phyloP scores from a whole-genome alignment of 225 moss, liverwort and hornwort species.

The Bryum argenteum region DNA sequence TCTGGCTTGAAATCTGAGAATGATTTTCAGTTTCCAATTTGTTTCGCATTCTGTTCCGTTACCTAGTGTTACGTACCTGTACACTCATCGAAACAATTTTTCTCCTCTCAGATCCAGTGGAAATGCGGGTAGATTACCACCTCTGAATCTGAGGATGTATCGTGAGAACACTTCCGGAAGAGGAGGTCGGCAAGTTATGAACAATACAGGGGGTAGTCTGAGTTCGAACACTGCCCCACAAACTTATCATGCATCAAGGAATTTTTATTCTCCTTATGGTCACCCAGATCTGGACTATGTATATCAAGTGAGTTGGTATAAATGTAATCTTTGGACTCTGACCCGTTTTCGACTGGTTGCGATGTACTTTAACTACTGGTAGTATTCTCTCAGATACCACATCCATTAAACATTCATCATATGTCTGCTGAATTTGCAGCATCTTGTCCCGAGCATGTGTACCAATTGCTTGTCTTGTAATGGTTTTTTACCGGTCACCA shows the following conservation, averaged over 20 bases:
- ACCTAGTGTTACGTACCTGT: neutral
- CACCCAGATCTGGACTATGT: conserved; percentile 34
- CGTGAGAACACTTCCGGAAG: conserved; percentile 1
- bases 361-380: neutral
- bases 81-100: conserved; percentile 2
- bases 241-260: conserved; percentile 10
- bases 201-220: neutral
- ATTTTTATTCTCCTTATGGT: conserved; percentile 2
- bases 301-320: conserved; percentile 32
- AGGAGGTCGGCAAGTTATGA: conserved; percentile 1
- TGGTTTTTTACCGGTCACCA: neutral
- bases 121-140: neutral
- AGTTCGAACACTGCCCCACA: neutral
- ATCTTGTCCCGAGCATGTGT: conserved; percentile 4
- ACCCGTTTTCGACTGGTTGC: neutral
- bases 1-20: neutral
- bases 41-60: neutral
- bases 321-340: neutral
- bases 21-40: neutral
- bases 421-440: neutral
- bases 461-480: neutral
- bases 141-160: conserved; percentile 12
- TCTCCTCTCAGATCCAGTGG: conserved; percentile 19
- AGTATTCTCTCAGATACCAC: neutral
- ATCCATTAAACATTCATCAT: neutral